Base-by-base conservation (phyloP, 768 basidiomycete genomes). In the Daedaleopsis sinensis region DNA sequence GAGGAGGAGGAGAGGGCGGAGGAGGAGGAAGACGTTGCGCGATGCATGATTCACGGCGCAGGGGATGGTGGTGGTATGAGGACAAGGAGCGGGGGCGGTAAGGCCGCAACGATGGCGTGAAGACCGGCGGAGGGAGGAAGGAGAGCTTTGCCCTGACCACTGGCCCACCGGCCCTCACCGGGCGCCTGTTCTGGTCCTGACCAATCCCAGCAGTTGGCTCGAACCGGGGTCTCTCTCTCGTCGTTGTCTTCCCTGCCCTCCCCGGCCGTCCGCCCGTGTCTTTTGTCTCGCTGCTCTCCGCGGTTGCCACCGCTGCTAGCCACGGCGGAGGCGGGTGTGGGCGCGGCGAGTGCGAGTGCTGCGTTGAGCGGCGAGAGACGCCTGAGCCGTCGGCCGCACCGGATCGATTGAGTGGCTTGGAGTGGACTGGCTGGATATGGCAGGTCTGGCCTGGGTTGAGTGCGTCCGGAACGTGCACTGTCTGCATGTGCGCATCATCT, bases 81-180 rank as follows among this genome's bases (percentile, higher is more conserved):
- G 76, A 72, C 68, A 76, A 76, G 71, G 72, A 72, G 74, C 19
- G 67, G 70, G 71, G 72, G 74, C 72, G 64, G 73, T 75, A 74
- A 68, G 74, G 73, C 75, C 71, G 74, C 72, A 74, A 78, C 76
- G 78, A 78, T 77, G 78, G 75, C 75, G 67, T 68, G 63, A 66
- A 70, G 63, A 66, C 60, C 68, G 70, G 68, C 68, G 70, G 70
- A 71, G 66, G 67, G 61, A 60, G 68, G 68, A 65, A 18, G 18
- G 62, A 62, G 63, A 55, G 59, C 58, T n/a, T n/a, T 64, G 68
- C 62, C 62, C 64, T 64, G 60, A 67, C 65, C 61, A 53, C 46
- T 64, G 60, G 65, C 49, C 59, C 61, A 59, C 66, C 63, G 61
- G 63, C 58, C 63, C 62, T 48, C 57, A 27, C 48, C 15, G 27